These are phyloP conservation scores for Cymbidium sinense DNA, from an alignment of 106 monocot species.

Conservation along the genomic window DNA sequence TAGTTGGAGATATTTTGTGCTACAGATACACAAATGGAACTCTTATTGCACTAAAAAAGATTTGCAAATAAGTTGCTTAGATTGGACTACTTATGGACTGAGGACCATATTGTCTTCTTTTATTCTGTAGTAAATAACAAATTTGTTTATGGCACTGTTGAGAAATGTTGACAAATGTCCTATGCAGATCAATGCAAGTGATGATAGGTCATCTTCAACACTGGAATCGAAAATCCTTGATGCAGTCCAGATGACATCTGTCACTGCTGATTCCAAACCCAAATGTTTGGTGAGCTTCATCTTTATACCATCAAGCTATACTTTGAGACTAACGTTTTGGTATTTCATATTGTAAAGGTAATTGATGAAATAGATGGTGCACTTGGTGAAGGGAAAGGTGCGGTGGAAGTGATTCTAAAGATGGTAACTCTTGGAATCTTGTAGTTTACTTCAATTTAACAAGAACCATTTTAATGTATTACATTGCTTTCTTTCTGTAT, in stretches of 20 bases:
- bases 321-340: not conserved
- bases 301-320: not conserved
- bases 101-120: not conserved
- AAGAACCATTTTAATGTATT: not conserved
- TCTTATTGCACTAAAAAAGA: not conserved
- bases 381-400: slow-evolving; percentile 96
- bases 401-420: slow-evolving; percentile 85
- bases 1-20: not conserved
- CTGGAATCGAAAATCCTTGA: slow-evolving; percentile 93
- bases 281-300: slow-evolving; percentile 77
- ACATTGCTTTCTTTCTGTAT: slow-evolving; percentile 1
- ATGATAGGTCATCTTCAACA: slow-evolving; percentile 81
- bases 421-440: slow-evolving; percentile 43
- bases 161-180: not conserved
- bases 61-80: not conserved
- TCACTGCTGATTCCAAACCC: slow-evolving; percentile 77
- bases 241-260: slow-evolving; percentile 93
- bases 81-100: not conserved
- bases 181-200: slow-evolving; percentile 98
- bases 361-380: slow-evolving; percentile 99
- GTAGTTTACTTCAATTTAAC: not conserved
- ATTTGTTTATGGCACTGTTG: not conserved
- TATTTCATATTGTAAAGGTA: slow-evolving; percentile 32
- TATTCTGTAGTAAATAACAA: not conserved
- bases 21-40: not conserved